Conservation (phyloP, 805 yeast species). For the Pichia exigua region DNA sequence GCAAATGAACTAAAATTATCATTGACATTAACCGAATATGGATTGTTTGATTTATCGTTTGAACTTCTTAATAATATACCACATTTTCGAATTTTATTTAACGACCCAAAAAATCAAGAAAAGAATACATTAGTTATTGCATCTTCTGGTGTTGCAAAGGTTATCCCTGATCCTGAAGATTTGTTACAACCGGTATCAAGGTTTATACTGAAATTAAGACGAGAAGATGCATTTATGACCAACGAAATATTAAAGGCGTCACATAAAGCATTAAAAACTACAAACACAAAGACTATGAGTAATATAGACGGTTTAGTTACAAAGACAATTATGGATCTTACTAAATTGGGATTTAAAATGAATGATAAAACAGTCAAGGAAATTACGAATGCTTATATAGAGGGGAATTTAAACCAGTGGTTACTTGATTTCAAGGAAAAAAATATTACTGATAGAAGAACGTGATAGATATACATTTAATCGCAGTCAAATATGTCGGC, state of each 20-base stretch:
- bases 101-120: constrained; percentile 6
- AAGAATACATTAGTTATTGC: constrained; percentile 11
- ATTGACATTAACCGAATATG: constrained; percentile 23
- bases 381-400: constrained; percentile 18
- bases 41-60: constrained; percentile 19
- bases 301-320: constrained; percentile 8
- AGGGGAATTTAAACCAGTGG: constrained; percentile 24
- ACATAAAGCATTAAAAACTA: constrained; percentile 11
- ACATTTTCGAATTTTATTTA: constrained; percentile 13
- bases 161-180: constrained; percentile 26
- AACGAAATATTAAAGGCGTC: constrained; percentile 7
- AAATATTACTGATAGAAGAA: constrained; percentile 21
- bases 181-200: constrained; percentile 18
- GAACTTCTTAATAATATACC: constrained; percentile 2
- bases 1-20: constrained; percentile 15
- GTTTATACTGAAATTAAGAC: constrained; percentile 22
- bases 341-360: constrained; percentile 18
- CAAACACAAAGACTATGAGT: constrained; percentile 11
- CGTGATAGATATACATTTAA: neutral
- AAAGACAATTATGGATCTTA: constrained; percentile 18
- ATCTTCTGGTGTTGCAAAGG: constrained; percentile 5
- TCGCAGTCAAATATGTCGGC: neutral
- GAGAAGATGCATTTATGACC: constrained; percentile 17
- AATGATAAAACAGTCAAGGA: constrained; percentile 15
- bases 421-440: constrained; percentile 24